Conservation (phyloP, 2,329 filamentous ascomycete species). For the Arthrobotrys megalospora region DNA sequence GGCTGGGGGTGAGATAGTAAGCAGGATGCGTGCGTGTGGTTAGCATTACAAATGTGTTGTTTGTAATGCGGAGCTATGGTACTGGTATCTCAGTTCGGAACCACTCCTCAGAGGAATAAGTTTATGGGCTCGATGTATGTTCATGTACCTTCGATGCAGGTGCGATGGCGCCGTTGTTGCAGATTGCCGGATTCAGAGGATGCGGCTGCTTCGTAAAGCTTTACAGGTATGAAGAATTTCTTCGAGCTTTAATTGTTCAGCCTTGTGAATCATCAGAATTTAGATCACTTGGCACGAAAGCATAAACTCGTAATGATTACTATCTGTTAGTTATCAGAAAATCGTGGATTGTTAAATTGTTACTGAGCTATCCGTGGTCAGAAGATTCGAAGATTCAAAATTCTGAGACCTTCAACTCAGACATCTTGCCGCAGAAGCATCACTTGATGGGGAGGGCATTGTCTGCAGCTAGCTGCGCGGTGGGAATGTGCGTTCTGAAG, state of each 20-base stretch:
- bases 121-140: neutral
- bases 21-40: neutral
- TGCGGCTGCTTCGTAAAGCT: neutral
- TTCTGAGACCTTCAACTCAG: slow-evolving; percentile 37
- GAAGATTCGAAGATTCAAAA: slow-evolving; percentile 34
- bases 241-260: slow-evolving; percentile 34
- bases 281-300: slow-evolving; percentile 43
- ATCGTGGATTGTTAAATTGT: neutral
- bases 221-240: neutral
- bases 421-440: slow-evolving; percentile 17
- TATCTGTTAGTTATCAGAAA: slow-evolving; percentile 27
- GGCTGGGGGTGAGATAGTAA: neutral
- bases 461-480: neutral
- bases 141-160: neutral
- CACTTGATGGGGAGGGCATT: slow-evolving; percentile 43
- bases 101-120: neutral
- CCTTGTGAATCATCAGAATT: slow-evolving; percentile 56
- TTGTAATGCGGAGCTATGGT: slow-evolving; percentile 1
- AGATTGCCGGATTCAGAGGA: neutral
- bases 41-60: slow-evolving; percentile 23
- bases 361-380: neutral
- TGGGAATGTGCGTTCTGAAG: slow-evolving; percentile 22
- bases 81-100: slow-evolving; percentile 11
- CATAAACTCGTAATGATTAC: slow-evolving; percentile 44
- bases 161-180: slow-evolving; percentile 3